Evolutionary conservation across 2,329 filamentous ascomycete species (phyloP).

Genomic region (Ceratocystis colombiana): DNA sequence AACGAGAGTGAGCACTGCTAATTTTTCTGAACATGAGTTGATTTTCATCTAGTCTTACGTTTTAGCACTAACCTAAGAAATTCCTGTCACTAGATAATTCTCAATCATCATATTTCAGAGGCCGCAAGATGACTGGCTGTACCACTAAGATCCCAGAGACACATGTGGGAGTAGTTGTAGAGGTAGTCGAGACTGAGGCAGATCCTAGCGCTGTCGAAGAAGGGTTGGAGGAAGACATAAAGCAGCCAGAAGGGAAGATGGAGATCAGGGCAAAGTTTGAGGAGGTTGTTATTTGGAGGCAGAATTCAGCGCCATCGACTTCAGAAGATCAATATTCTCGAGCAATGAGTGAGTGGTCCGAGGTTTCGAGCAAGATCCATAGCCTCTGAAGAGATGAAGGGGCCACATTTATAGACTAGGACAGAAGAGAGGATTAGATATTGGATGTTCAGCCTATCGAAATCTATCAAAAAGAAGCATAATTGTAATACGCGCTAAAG

Average conservation of each 20-base stretch:
- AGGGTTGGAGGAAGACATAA: constrained; percentile 34
- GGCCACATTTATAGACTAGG: constrained; percentile 33
- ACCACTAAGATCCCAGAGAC: constrained; percentile 56
- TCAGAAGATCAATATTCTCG: constrained; percentile 63
- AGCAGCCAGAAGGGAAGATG: constrained; percentile 45
- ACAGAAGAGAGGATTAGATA: background rate
- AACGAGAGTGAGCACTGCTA: constrained; percentile 34
- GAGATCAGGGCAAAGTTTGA: constrained; percentile 60
- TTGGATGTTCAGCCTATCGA: background rate
- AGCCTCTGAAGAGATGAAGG: background rate
- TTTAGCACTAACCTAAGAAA: background rate
- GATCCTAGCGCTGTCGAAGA: constrained; percentile 7
- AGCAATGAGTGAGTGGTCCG: constrained; percentile 70
- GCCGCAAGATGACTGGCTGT: constrained; percentile 65
- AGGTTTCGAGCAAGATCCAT: constrained; percentile 50
- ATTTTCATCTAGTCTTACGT: background rate
- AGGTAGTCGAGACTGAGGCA: constrained; percentile 35
- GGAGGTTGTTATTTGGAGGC: constrained; percentile 71
- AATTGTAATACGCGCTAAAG: background rate
- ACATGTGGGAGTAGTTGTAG: constrained; percentile 56
- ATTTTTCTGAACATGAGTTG: too few relatives aligned
- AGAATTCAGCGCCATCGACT: constrained; percentile 49
- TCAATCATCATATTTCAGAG: constrained; percentile 60
- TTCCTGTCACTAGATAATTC: constrained; percentile 38
- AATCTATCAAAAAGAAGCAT: background rate